Evolutionary conservation across 2,329 filamentous ascomycete genomes (phyloP).

Genomic region (Xylariaceae sp.): DNA sequence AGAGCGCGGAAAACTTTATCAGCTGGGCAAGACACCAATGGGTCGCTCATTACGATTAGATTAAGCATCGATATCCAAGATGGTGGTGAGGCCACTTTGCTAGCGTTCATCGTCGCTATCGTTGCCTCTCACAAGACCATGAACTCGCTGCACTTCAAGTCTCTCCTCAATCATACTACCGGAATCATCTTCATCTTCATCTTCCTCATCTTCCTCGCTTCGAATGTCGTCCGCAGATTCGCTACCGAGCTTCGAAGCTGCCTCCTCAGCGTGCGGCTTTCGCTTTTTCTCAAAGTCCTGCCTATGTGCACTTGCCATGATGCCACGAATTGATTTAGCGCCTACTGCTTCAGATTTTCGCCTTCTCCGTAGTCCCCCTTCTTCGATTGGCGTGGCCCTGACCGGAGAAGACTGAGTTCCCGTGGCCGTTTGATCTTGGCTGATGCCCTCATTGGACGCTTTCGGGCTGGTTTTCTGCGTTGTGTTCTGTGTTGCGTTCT

Average conservation of each 20-base stretch:
- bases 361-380: conserved; percentile 19
- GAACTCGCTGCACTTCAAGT: conserved; percentile 20
- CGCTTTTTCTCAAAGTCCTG: conserved; percentile 88
- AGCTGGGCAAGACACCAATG: no score
- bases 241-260: conserved; percentile 28
- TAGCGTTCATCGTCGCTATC: conserved; percentile 7
- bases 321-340: conserved; percentile 46
- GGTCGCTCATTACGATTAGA: no score
- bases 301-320: conserved; percentile 80
- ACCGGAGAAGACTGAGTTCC: conserved; percentile 9
- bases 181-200: conserved; percentile 26
- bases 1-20: no score
- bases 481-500: conserved; percentile 1
- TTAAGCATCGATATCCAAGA: no score
- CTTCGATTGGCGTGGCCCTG: conserved; percentile 20
- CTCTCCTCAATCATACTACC: conserved; percentile 25
- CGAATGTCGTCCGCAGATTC: conserved; percentile 33
- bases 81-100: not conserved
- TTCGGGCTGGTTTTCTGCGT: conserved; percentile 16
- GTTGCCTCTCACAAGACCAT: conserved; percentile 16
- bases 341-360: conserved; percentile 20
- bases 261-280: conserved; percentile 39
- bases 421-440: conserved; percentile 11
- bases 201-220: conserved; percentile 32
- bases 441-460: conserved; percentile 5